Conservation (phyloP, 2,329 filamentous ascomycete species). For the Thielaviopsis musarum region DNA sequence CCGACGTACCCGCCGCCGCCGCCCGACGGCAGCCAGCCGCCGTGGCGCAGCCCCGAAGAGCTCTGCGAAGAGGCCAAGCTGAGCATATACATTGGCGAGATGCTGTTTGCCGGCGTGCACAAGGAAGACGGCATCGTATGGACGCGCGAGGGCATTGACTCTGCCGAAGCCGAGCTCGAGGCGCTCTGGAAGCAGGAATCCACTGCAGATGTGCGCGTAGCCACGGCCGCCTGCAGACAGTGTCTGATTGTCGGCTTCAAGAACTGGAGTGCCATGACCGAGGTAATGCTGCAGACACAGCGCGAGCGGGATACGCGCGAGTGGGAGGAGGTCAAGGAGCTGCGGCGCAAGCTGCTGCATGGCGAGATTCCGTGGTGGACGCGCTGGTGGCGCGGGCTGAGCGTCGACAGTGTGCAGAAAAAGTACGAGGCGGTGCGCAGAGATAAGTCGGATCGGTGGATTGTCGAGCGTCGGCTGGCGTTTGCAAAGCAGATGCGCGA, state of each 20-base stretch:
- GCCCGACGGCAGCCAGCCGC: slow-evolving; percentile 49
- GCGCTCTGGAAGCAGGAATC: slow-evolving; percentile 15
- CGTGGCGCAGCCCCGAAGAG: slow-evolving; percentile 46
- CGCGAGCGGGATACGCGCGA: slow-evolving; percentile 33
- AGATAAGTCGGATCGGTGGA: slow-evolving; percentile 37
- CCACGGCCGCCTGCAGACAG: slow-evolving; percentile 47
- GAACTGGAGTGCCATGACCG: slow-evolving; percentile 74
- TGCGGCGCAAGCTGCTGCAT: slow-evolving; percentile 14
- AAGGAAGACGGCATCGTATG: slow-evolving; percentile 63
- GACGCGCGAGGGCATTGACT: slow-evolving; percentile 75
- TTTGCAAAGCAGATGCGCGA: slow-evolving; percentile 21
- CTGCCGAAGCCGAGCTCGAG: slow-evolving; percentile 53
- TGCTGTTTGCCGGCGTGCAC: slow-evolving; percentile 52
- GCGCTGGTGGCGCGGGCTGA: slow-evolving; percentile 19
- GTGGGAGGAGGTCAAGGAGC: slow-evolving; percentile 23
- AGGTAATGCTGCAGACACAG: slow-evolving; percentile 20
- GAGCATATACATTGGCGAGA: slow-evolving; percentile 85
- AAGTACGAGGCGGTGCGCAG: slow-evolving; percentile 22
- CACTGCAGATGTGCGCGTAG: slow-evolving; percentile 15
- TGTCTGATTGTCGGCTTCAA: slow-evolving; percentile 61
- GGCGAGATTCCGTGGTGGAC: slow-evolving; percentile 9
- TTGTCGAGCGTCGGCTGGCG: slow-evolving; percentile 30
- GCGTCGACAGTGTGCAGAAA: slow-evolving; percentile 23
- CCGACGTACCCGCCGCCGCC: slow-evolving; percentile 56
- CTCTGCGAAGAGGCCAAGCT: slow-evolving; percentile 73